These are phyloP conservation scores for Lipomyces japonicus DNA, from an alignment of 805 yeast genomes.

Conservation along the genomic window DNA sequence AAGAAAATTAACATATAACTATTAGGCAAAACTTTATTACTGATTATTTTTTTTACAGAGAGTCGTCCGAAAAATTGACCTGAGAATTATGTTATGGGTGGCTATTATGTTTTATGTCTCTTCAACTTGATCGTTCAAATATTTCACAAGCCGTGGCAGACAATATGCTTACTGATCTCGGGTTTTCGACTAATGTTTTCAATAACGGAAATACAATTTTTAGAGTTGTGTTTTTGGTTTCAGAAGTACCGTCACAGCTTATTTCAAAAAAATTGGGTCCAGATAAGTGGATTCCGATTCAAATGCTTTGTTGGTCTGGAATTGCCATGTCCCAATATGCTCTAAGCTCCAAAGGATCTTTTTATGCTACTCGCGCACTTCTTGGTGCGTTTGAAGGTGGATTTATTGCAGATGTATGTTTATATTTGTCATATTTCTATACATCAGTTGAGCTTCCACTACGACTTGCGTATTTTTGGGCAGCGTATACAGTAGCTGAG, in stretches of 20 bases:
- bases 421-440: too few species aligned
- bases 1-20: too few species aligned
- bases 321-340: slow-evolving; percentile 50
- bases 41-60: too few species aligned
- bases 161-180: too few species aligned
- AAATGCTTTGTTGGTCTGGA: too few species aligned
- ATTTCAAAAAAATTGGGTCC: too few species aligned
- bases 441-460: slow-evolving; percentile 57
- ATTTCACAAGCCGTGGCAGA: too few species aligned
- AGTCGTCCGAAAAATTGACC: slow-evolving; percentile 51
- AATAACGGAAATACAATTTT: slow-evolving; percentile 55
- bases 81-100: slow-evolving; percentile 51
- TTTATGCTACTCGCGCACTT: slow-evolving; percentile 50
- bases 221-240: slow-evolving; percentile 48
- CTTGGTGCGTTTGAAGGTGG: slow-evolving; percentile 62
- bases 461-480: slow-evolving; percentile 58
- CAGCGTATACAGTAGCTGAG: slow-evolving; percentile 48
- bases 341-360: slow-evolving; percentile 40
- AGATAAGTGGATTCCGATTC: too few species aligned
- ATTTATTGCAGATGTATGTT: slow-evolving; percentile 59
- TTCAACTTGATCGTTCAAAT: slow-evolving; percentile 57
- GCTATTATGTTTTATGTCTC: slow-evolving; percentile 53
- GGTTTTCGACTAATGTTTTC: too few species aligned
- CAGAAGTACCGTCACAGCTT: slow-evolving; percentile 65
- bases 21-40: too few species aligned